Evolutionary conservation across 352 stramenopile genomes (phyloP).

Genomic region (Phytophthora aleatoria): DNA sequence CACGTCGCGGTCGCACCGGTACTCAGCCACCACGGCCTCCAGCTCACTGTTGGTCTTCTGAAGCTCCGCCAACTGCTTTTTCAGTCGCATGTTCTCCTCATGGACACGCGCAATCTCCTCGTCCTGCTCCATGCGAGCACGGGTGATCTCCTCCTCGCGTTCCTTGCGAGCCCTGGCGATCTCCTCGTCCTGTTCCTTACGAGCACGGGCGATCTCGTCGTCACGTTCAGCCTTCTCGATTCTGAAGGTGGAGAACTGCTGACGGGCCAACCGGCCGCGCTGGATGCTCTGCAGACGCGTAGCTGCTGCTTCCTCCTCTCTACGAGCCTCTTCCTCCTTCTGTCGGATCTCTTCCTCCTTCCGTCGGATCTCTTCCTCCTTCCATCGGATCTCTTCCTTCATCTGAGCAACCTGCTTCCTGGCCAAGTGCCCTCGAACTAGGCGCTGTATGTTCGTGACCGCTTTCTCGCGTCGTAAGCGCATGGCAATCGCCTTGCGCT

Average conservation of each 20-base stretch:
- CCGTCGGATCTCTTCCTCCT: conserved; percentile 18
- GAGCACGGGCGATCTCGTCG: conserved; percentile 40
- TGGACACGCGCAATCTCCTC: conserved; percentile 45
- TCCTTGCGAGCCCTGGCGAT: conserved; percentile 44
- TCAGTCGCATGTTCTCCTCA: conserved; percentile 62
- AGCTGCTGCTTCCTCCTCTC: conserved; percentile 28
- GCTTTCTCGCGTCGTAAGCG: conserved; percentile 41
- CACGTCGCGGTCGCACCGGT: conserved; percentile 58
- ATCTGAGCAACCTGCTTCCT: conserved; percentile 22
- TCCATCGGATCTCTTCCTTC: conserved; percentile 28
- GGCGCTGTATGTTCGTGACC: conserved; percentile 36
- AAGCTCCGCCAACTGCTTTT: conserved; percentile 60
- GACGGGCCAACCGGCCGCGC: conserved; percentile 50
- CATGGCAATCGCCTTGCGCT: conserved; percentile 31
- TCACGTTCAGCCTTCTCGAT: conserved; percentile 43
- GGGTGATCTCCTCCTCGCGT: conserved; percentile 22
- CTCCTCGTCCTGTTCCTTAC: conserved; percentile 27
- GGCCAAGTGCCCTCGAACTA: conserved; percentile 37
- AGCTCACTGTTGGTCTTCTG: conserved; percentile 66
- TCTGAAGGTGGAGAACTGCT: conserved; percentile 60
- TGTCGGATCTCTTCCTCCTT: conserved; percentile 25
- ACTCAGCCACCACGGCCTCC: conserved; percentile 61
- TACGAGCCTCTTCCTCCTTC: conserved; percentile 16
- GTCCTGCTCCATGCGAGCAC: conserved; percentile 25
- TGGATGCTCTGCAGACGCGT: conserved; percentile 47